Percentiles rank a stretch among this genome's conserved stretches.
These are phyloP conservation scores for Thielaviopsis punctulata DNA, from an alignment of 2,329 filamentous ascomycete species.

Conservation along the genomic window DNA sequence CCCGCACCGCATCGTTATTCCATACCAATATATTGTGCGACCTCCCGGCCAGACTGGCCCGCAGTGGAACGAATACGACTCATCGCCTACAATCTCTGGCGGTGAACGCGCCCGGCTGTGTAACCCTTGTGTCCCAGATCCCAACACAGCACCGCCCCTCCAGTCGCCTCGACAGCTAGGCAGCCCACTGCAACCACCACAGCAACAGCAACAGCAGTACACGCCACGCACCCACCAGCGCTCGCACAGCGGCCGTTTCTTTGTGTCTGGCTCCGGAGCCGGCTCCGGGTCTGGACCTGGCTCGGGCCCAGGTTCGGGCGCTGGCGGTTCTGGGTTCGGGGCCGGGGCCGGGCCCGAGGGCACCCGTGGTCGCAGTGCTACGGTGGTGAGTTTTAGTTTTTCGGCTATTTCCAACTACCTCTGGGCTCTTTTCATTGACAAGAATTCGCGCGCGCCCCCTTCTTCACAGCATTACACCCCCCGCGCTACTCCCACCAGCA, in stretches of 20 bases:
- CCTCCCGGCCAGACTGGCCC: constrained; percentile 33
- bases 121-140: constrained; percentile 45
- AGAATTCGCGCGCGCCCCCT: background rate
- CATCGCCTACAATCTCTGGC: constrained; percentile 19
- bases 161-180: constrained; percentile 18
- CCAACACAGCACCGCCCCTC: constrained; percentile 39
- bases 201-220: constrained; percentile 18
- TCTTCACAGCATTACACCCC: background rate
- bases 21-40: constrained; percentile 79
- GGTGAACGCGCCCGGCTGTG: constrained; percentile 42
- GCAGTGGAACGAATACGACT: constrained; percentile 4
- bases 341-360: constrained; percentile 12
- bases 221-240: constrained; percentile 26
- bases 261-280: constrained; percentile 1
- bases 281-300: background rate
- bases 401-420: constrained; percentile 1
- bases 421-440: constrained; percentile 6
- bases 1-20: constrained; percentile 87
- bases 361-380: constrained; percentile 28
- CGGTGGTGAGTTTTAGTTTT: constrained; percentile 26
- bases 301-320: background rate
- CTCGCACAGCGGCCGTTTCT: constrained; percentile 25
- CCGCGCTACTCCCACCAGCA: background rate
- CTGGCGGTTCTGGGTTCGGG: background rate
- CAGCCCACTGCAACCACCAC: too few species aligned